Percentiles rank a stretch among this genome's conserved stretches.
phyloP scores from a whole-genome alignment of 2,329 filamentous ascomycete genomes.

The Coniosporium tulheliwenetii region DNA sequence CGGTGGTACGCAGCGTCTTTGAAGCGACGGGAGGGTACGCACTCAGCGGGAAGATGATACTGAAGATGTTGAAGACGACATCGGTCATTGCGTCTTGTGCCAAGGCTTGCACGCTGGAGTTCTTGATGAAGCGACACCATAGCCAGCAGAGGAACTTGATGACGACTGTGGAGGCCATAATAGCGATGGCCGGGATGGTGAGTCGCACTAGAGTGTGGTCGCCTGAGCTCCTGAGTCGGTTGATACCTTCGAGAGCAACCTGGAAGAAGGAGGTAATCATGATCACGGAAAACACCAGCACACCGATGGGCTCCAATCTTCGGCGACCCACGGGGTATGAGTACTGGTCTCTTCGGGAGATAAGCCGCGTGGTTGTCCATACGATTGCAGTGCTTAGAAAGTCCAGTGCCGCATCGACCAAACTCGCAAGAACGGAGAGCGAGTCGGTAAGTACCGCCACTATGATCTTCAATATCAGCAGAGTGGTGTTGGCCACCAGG shows the following conservation, averaged over 20 bases:
- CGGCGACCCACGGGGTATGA: slow-evolving; percentile 65
- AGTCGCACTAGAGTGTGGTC: slow-evolving; percentile 60
- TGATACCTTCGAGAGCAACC: slow-evolving; percentile 55
- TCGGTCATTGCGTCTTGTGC: slow-evolving; percentile 55
- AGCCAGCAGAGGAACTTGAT: slow-evolving; percentile 75
- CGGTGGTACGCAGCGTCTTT: neutral
- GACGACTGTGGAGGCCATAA: slow-evolving; percentile 69
- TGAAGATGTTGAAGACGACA: slow-evolving; percentile 81
- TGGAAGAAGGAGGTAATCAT: slow-evolving; percentile 79
- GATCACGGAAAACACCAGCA: slow-evolving; percentile 68
- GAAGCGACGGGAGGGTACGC: slow-evolving; percentile 9
- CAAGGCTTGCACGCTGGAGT: slow-evolving; percentile 72
- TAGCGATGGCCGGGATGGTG: slow-evolving; percentile 53
- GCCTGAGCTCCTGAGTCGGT: slow-evolving; percentile 40
- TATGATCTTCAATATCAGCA: slow-evolving; percentile 61
- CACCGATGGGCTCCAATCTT: slow-evolving; percentile 62
- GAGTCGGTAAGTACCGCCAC: slow-evolving; percentile 67
- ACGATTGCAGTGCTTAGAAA: slow-evolving; percentile 72
- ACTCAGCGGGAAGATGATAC: slow-evolving; percentile 70
- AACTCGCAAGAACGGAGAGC: slow-evolving; percentile 63
- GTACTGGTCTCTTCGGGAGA: slow-evolving; percentile 58
- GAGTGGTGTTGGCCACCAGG: slow-evolving; percentile 57
- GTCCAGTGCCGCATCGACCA: slow-evolving; percentile 67
- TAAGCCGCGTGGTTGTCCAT: slow-evolving; percentile 61
- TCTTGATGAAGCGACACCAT: slow-evolving; percentile 75